phyloP scores from a whole-genome alignment of 805 yeast species.

The Candida lessepsii region DNA sequence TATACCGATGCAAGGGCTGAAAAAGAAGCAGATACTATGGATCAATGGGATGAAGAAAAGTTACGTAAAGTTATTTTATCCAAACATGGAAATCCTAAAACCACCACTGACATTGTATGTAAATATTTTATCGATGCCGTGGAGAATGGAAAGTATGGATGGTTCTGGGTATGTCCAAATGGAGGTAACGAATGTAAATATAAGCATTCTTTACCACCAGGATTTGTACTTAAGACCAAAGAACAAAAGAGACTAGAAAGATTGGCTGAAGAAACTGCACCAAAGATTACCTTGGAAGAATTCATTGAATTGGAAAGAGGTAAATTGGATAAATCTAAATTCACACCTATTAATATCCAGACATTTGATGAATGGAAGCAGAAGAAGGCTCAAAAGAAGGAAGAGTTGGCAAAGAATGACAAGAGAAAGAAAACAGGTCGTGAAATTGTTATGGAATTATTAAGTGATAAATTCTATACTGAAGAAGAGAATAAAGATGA shows the following conservation, averaged over 20 bases:
- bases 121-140: constrained; percentile 94
- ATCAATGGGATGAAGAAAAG: constrained; percentile 95
- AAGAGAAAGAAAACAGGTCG: constrained; percentile 59
- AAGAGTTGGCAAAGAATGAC: constrained; percentile 34
- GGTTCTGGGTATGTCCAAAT: constrained; percentile 98
- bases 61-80: constrained; percentile 80
- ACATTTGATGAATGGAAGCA: constrained; percentile 82
- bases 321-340: constrained; percentile 65
- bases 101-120: constrained; percentile 94
- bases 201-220: constrained; percentile 93
- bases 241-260: constrained; percentile 91
- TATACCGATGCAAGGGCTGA: constrained; percentile 82
- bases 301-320: constrained; percentile 92
- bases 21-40: constrained; percentile 86
- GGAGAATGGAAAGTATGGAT: constrained; percentile 95
- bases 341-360: constrained; percentile 85
- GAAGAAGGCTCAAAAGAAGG: constrained; percentile 60
- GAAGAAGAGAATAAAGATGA: constrained; percentile 52
- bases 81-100: constrained; percentile 91
- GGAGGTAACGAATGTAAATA: constrained; percentile 92
- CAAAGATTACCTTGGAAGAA: constrained; percentile 91
- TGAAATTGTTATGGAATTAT: constrained; percentile 64
- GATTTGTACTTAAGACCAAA: constrained; percentile 93
- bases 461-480: constrained; percentile 51
- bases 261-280: constrained; percentile 77